Evolutionary conservation across 495 filamentous ascomycete species (phyloP).

Genomic region (Penicillium pulvis): DNA sequence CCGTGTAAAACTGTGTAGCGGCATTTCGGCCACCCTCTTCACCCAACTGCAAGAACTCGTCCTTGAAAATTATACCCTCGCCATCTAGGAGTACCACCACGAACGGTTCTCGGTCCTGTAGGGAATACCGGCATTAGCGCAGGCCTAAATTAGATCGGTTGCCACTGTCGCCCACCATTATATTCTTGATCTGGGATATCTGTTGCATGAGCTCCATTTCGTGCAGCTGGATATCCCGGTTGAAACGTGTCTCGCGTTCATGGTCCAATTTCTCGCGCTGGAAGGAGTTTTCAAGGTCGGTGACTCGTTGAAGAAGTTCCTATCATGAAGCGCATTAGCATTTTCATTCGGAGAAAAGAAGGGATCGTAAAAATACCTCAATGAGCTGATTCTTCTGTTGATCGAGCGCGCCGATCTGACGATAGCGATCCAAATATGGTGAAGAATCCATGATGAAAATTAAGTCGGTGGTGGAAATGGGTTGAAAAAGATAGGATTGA

Average conservation of each 20-base stretch:
- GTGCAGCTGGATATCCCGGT: constrained; percentile 54
- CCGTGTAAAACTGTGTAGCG: constrained; percentile 59
- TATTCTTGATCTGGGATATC: constrained; percentile 48
- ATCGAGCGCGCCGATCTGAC: constrained; percentile 48
- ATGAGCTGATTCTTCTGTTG: constrained; percentile 56
- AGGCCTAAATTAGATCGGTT: neutral
- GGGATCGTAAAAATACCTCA: constrained; percentile 37
- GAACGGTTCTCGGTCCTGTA: constrained; percentile 73
- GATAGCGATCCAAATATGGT: constrained; percentile 49
- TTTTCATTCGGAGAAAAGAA: constrained; percentile 12
- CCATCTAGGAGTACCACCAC: constrained; percentile 77
- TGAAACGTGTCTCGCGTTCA: constrained; percentile 57
- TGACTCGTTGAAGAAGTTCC: constrained; percentile 53
- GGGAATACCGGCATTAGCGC: constrained; percentile 24
- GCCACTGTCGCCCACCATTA: constrained; percentile 45
- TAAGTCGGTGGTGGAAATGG: neutral
- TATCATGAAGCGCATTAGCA: constrained; percentile 28
- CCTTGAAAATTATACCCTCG: constrained; percentile 75
- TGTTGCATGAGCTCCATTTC: constrained; percentile 57
- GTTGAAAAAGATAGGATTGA: constrained; percentile 14
- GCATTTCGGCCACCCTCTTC: constrained; percentile 71
- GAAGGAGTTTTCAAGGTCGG: constrained; percentile 48
- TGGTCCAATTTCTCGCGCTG: constrained; percentile 53
- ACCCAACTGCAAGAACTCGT: constrained; percentile 63
- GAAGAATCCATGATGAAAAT: constrained; percentile 32